phyloP scores from a whole-genome alignment of 2,329 filamentous ascomycete species.

The Chaetomiaceae sp. region DNA sequence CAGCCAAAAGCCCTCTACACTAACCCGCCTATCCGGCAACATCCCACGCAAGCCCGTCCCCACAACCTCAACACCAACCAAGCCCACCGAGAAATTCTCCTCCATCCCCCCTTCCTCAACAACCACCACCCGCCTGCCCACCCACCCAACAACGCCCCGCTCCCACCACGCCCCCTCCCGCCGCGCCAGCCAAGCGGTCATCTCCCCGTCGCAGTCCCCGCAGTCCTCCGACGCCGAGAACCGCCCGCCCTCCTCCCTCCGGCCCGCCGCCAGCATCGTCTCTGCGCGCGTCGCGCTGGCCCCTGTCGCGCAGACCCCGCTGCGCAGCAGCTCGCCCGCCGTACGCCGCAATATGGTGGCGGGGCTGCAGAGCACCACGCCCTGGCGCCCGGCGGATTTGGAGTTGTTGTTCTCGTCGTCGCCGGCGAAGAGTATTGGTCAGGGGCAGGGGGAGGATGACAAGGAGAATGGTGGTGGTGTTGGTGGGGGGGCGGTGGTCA shows the following conservation, averaged over 20 bases:
- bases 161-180: conserved; percentile 38
- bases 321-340: conserved; percentile 52
- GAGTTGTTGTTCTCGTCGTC: conserved; percentile 58
- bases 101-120: conserved; percentile 26
- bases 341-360: conserved; percentile 52
- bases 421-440: neutral
- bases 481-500: conserved; percentile 30
- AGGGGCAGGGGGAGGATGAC: conserved; percentile 29
- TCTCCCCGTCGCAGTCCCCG: conserved; percentile 61
- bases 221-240: conserved; percentile 79
- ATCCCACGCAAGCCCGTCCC: no score
- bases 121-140: conserved; percentile 13
- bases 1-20: conserved; percentile 9
- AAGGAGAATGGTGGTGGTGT: conserved; percentile 43
- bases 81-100: no score
- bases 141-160: conserved; percentile 37
- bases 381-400: conserved; percentile 72
- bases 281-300: conserved; percentile 43
- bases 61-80: no score
- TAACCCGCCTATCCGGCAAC: no score
- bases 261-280: conserved; percentile 20
- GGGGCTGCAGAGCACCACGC: conserved; percentile 48
- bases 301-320: conserved; percentile 41
- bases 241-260: conserved; percentile 65
- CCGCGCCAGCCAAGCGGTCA: conserved; percentile 46